Evolutionary conservation across 1,139 yeast genomes (phyloP).

Genomic region (Yamadazyma dushanensis): DNA sequence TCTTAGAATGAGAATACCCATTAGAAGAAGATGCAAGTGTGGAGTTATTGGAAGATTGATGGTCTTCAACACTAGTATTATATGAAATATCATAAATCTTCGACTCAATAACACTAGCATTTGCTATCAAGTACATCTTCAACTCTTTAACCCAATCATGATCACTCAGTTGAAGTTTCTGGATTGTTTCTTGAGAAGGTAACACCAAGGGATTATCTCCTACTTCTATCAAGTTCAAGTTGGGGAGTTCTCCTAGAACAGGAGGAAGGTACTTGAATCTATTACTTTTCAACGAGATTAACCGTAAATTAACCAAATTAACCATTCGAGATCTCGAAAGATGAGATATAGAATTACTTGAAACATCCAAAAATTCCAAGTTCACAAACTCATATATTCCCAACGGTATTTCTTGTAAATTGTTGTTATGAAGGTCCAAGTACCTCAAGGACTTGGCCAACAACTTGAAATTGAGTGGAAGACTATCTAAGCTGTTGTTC

Average conservation of each 20-base stretch:
- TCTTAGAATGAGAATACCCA: slow-evolving; percentile 8
- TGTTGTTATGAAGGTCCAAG: slow-evolving; percentile 66
- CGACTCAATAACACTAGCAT: slow-evolving; percentile 25
- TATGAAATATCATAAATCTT: slow-evolving; percentile 20
- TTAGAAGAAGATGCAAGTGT: slow-evolving; percentile 1
- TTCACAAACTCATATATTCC: slow-evolving; percentile 32
- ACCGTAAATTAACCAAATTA: slow-evolving; percentile 47
- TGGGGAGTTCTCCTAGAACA: slow-evolving; percentile 50
- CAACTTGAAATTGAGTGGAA: slow-evolving; percentile 50
- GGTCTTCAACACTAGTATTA: not conserved
- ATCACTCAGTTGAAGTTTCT: slow-evolving; percentile 37
- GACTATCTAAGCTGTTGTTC: slow-evolving; percentile 44
- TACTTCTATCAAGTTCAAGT: slow-evolving; percentile 63
- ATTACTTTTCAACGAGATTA: slow-evolving; percentile 66
- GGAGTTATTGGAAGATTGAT: slow-evolving; percentile 9
- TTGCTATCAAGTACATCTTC: slow-evolving; percentile 38
- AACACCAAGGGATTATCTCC: slow-evolving; percentile 64
- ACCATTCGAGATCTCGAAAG: slow-evolving; percentile 43
- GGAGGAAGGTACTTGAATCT: slow-evolving; percentile 59
- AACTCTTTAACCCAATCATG: slow-evolving; percentile 59
- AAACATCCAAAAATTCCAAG: slow-evolving; percentile 69
- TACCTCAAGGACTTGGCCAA: slow-evolving; percentile 52
- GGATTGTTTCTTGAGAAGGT: slow-evolving; percentile 46
- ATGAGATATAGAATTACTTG: slow-evolving; percentile 50
- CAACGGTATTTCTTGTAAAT: slow-evolving; percentile 53